Evolutionary conservation across 164 flowering plant species (phyloP).

Genomic region (Chloranthus sessilifolius): DNA sequence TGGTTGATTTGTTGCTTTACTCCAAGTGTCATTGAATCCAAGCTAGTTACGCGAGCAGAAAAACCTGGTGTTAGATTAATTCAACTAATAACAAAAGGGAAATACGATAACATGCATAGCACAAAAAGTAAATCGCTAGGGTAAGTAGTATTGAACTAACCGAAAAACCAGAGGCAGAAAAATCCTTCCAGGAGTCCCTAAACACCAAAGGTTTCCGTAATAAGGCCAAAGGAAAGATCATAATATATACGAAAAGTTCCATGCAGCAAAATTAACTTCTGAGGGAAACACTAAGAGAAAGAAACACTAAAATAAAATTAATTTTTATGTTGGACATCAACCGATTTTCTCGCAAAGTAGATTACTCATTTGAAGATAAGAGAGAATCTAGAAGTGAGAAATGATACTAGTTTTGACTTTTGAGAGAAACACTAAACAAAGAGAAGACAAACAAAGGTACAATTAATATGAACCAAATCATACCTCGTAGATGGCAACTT

Average conservation of each 20-base stretch:
- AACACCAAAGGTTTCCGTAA: conserved; percentile 13
- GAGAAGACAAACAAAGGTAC: too few species aligned
- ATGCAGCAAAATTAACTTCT: too few species aligned
- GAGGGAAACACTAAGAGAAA: too few species aligned
- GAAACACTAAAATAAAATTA: background rate
- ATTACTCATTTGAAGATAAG: too few species aligned
- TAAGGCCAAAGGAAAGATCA: conserved; percentile 6
- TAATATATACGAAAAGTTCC: background rate
- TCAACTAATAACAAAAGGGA: background rate
- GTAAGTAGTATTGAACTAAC: conserved; percentile 28
- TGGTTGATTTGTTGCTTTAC: conserved; percentile 13
- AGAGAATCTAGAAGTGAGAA: too few species aligned
- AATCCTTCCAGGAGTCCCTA: conserved; percentile 54
- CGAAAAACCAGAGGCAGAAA: conserved; percentile 30
- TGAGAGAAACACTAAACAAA: too few species aligned
- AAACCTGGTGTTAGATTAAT: background rate
- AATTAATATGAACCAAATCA: too few species aligned
- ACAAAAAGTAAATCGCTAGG: background rate
- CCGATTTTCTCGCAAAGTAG: too few species aligned
- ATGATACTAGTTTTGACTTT: too few species aligned
- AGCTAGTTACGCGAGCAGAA: conserved; percentile 7
- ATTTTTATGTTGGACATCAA: too few species aligned
- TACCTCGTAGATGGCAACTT: too few species aligned
- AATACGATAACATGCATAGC: background rate
- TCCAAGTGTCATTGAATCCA: conserved; percentile 37